phyloP scores from a whole-genome alignment of 768 basidiomycete species.

The Hydnomerulius pinastri region DNA sequence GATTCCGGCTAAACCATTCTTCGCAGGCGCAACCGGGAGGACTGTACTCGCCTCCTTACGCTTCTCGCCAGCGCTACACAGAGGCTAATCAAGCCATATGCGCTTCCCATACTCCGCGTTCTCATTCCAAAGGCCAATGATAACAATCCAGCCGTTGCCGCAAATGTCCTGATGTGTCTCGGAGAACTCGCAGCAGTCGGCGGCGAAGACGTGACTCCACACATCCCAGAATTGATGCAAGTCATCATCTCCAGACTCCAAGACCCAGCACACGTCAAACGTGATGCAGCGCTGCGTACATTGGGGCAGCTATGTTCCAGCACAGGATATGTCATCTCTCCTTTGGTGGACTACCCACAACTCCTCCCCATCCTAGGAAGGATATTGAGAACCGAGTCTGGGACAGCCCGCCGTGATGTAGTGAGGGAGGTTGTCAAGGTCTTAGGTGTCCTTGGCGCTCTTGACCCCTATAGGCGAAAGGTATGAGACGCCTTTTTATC shows the following conservation, averaged over 20 bases:
- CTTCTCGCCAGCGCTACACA: conserved; percentile 90
- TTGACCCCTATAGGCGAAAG: conserved; percentile 95
- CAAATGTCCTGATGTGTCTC: conserved; percentile 90
- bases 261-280: conserved; percentile 86
- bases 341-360: conserved; percentile 89
- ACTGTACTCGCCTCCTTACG: conserved; percentile 88
- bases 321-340: conserved; percentile 91
- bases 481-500: conserved; percentile 41
- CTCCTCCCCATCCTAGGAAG: conserved; percentile 83
- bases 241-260: conserved; percentile 86
- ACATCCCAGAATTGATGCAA: conserved; percentile 86
- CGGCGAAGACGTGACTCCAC: conserved; percentile 84
- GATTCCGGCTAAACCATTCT: not conserved
- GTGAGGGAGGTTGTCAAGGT: conserved; percentile 95
- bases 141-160: conserved; percentile 81
- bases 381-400: conserved; percentile 81
- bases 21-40: conserved; percentile 79
- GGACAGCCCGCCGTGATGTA: conserved; percentile 79
- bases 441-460: conserved; percentile 91
- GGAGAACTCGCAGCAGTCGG: conserved; percentile 93
- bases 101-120: conserved; percentile 90
- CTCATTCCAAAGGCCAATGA: conserved; percentile 90
- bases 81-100: conserved; percentile 93
- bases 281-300: conserved; percentile 92
- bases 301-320: conserved; percentile 95